Evolutionary conservation across 2,329 filamentous ascomycete species (phyloP), one percentile per base, ranked within the genome.

Genomic region (Ophiostoma piceae): DNA sequence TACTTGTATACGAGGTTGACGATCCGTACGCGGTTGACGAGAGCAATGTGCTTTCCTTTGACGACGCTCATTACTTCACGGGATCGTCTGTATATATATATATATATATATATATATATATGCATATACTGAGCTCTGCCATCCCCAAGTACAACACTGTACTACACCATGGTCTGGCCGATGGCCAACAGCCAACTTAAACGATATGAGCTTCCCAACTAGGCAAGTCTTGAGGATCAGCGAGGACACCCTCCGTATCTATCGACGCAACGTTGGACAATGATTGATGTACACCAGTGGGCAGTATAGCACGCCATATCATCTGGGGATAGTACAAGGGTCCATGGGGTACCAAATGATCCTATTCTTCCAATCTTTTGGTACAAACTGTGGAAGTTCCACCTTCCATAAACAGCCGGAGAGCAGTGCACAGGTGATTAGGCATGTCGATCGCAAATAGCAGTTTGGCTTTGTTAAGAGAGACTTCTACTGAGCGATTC

Each of bases 131-230:
- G 1, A 29, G 26, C 26, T 57, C 9, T 22, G 22, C 4, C 12
- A 57, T 22, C 51, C 22, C 22, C 57, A 14, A 32, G 57, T 19
- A 62, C 14, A 12, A 19, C 26, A 62, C 5, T 14, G 57, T 32
- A 32, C 11, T 26, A 14, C 51, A 57, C 22, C 16, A 19, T 32
- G 26, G 57, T 32, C 26, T 62, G 26, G 26, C 22, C 54, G 26
- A 57, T 57, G n/a, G 16, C 22, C 51, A 57, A 57, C 22, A 12
- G 9, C n/a, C n/a, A 26, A 11, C 16, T 22, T 32, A 62, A 12
- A 62, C 14, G 57, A 62, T 62, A 62, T 29, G 57, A 62, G 26
- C 57, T 62, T 29, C 57, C 57, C 22, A 62, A 32, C 12, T 62
- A 32, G 57, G 57, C 32, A 62, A 62, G 57, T 29, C 26, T 29